phyloP scores from a whole-genome alignment of 202 grass and related monocot species.

The Hordeum pubiflorum region DNA sequence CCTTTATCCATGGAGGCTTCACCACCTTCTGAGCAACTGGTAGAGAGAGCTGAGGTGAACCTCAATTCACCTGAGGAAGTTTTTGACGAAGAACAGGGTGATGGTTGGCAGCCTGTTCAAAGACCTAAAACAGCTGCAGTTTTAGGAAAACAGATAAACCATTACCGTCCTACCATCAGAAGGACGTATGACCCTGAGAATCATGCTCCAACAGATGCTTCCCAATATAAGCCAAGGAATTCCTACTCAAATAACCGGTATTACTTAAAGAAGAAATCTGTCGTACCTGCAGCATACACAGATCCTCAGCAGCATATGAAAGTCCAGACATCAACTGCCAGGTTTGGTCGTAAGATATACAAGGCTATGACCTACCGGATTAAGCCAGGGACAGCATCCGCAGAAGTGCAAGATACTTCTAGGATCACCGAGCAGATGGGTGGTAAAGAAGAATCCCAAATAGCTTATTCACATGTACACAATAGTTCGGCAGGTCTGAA shows the following conservation, averaged over 20 bases:
- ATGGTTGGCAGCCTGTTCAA: slow-evolving; percentile 97
- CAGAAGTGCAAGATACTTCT: slow-evolving; percentile 36
- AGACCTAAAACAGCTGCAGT: slow-evolving; percentile 63
- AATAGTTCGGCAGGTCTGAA: slow-evolving; percentile 44
- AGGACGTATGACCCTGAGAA: slow-evolving; percentile 51
- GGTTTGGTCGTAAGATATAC: slow-evolving; percentile 81
- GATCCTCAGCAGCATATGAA: slow-evolving; percentile 70
- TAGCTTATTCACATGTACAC: slow-evolving; percentile 25
- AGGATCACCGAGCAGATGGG: slow-evolving; percentile 29
- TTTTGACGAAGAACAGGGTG: slow-evolving; percentile 60
- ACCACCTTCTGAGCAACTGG: slow-evolving; percentile 40
- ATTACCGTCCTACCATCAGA: slow-evolving; percentile 41
- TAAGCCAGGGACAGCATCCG: slow-evolving; percentile 56
- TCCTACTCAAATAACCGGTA: slow-evolving; percentile 78
- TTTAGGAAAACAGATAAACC: slow-evolving; percentile 71
- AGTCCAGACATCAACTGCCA: slow-evolving; percentile 58
- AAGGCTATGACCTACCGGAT: slow-evolving; percentile 81
- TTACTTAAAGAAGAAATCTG: slow-evolving; percentile 83
- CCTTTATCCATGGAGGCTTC: slow-evolving; percentile 28
- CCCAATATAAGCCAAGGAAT: slow-evolving; percentile 65
- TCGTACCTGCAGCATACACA: slow-evolving; percentile 56
- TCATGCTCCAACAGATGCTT: slow-evolving; percentile 48
- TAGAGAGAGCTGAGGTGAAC: slow-evolving; percentile 36
- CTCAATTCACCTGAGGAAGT: slow-evolving; percentile 45
- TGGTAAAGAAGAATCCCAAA: slow-evolving; percentile 38